Percentiles rank a stretch among this genome's conserved stretches.
phyloP scores from a whole-genome alignment of 2,329 filamentous ascomycete genomes.

The Neofusicoccum sp. region DNA sequence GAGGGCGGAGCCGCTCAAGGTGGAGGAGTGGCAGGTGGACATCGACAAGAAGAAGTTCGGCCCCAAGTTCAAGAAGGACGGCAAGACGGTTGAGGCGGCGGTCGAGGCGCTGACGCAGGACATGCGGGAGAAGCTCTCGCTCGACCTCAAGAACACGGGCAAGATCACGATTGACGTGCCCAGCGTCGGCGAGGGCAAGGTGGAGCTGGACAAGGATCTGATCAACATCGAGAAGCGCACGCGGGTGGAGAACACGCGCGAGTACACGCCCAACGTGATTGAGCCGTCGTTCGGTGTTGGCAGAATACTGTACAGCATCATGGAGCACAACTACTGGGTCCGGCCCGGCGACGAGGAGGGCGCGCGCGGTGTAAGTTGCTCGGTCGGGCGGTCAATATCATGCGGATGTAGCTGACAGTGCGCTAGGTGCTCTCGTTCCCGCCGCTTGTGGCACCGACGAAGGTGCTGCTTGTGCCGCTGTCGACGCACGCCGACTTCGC shows the following conservation, averaged over 20 bases:
- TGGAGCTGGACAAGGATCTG: conserved; percentile 75
- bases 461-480: conserved; percentile 88
- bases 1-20: conserved; percentile 70
- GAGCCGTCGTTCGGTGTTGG: conserved; percentile 98
- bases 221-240: conserved; percentile 82
- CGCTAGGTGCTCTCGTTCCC: conserved; percentile 69
- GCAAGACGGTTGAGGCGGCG: conserved; percentile 78
- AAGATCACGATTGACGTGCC: conserved; percentile 76
- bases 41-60: conserved; percentile 96
- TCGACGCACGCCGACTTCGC: conserved; percentile 78
- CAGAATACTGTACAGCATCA: conserved; percentile 85
- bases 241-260: conserved; percentile 76
- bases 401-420: background rate
- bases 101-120: conserved; percentile 75
- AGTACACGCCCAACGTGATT: conserved; percentile 94
- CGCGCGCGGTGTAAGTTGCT: conserved; percentile 72
- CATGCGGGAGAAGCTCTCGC: conserved; percentile 73
- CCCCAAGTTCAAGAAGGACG: conserved; percentile 91
- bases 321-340: conserved; percentile 95
- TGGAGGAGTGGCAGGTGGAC: conserved; percentile 86
- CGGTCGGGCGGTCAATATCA: background rate
- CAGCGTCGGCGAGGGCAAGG: conserved; percentile 65
- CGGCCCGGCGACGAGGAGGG: conserved; percentile 69
- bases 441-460: conserved; percentile 81
- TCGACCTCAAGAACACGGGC: conserved; percentile 69